phyloP scores from a whole-genome alignment of 352 stramenopile genomes.

The Proteromonas lacertae region DNA sequence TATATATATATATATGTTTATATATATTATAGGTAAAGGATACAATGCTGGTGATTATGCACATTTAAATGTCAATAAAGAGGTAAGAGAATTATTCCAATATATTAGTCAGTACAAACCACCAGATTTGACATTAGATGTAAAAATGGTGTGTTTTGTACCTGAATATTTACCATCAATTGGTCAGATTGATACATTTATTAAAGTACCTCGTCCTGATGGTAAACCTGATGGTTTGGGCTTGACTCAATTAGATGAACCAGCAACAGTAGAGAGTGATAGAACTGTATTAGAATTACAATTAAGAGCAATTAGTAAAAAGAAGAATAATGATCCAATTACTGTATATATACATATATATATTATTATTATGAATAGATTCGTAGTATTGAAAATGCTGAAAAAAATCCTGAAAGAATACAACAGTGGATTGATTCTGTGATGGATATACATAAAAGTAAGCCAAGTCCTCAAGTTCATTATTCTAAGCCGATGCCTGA shows the following conservation, averaged over 20 bases:
- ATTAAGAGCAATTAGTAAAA: constrained; percentile 62
- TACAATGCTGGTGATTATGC: constrained; percentile 52
- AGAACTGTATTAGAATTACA: constrained; percentile 67
- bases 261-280: constrained; percentile 53
- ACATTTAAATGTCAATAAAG: constrained; percentile 39
- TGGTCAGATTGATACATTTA: constrained; percentile 72
- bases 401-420: constrained; percentile 58
- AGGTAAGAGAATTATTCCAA: constrained; percentile 56
- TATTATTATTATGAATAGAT: too few relatives aligned
- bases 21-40: too few relatives aligned
- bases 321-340: constrained; percentile 41
- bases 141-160: constrained; percentile 70
- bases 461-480: constrained; percentile 51
- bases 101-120: constrained; percentile 70
- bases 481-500: constrained; percentile 67
- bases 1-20: too few relatives aligned
- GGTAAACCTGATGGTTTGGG: constrained; percentile 41
- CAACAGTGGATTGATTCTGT: constrained; percentile 75
- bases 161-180: constrained; percentile 75
- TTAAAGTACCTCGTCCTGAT: constrained; percentile 61
- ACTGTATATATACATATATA: too few relatives aligned
- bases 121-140: constrained; percentile 68
- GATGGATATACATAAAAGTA: constrained; percentile 54
- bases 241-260: constrained; percentile 65
- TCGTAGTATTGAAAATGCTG: constrained; percentile 63